phyloP scores from a whole-genome alignment of 2,329 filamentous ascomycete species.

The Talaromyces piceae region DNA sequence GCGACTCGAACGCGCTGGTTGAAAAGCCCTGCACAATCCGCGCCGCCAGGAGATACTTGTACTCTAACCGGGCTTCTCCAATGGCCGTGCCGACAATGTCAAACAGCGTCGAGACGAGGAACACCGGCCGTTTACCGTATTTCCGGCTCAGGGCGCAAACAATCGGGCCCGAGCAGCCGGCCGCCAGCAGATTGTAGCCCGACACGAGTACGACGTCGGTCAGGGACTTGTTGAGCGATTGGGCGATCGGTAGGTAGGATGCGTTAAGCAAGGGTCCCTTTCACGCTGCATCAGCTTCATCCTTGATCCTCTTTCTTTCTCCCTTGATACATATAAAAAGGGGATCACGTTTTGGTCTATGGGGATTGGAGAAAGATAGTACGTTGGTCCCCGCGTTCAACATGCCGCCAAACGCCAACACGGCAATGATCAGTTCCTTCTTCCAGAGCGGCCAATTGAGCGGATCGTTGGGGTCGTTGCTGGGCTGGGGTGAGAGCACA shows the following conservation, averaged over 20 bases:
- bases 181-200: constrained; percentile 16
- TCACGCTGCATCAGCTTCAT: background rate
- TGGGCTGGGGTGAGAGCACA: constrained; percentile 9
- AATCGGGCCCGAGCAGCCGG: constrained; percentile 15
- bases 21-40: constrained; percentile 16
- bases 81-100: constrained; percentile 10
- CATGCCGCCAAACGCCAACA: constrained; percentile 3
- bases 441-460: constrained; percentile 14
- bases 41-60: constrained; percentile 15
- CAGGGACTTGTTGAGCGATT: constrained; percentile 10
- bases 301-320: background rate
- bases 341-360: no score
- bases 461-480: constrained; percentile 15
- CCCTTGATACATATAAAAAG: no score
- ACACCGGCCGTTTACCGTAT: constrained; percentile 14
- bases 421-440: constrained; percentile 9
- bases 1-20: constrained; percentile 8
- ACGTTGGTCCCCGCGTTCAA: constrained; percentile 15
- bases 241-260: constrained; percentile 14
- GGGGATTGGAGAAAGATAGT: background rate
- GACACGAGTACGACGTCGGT: constrained; percentile 14
- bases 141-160: constrained; percentile 13
- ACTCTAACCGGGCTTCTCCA: constrained; percentile 14
- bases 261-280: background rate
- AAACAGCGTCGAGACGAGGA: constrained; percentile 16